Base-by-base conservation (phyloP, 2,329 filamentous ascomycete species). In the Verruconis gallopava region DNA sequence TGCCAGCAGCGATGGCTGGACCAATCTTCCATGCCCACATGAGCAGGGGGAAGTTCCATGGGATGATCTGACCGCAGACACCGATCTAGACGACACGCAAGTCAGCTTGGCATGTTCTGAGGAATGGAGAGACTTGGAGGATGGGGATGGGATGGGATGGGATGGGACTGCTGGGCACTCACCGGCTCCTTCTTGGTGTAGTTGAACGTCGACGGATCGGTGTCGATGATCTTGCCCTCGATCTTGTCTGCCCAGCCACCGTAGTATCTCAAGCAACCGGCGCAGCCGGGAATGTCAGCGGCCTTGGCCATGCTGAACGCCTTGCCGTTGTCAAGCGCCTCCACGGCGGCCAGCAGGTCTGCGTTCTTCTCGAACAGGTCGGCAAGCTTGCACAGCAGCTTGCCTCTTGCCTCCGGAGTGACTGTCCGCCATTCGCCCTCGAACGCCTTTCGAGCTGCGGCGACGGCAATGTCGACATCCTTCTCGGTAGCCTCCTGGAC, bases 161-260 rank as follows among this genome's bases (percentile, higher is more conserved):
- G 5, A 18, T 4, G 4, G 33, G 14, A 17, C 20, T 13, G 2
- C 4, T 13, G 45, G 38, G 46, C 20, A 57, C 65, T 56, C 48
- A 78, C 67, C 6, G 85, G 83, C 71, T 93, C 84, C 51, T 77
- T 75, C 55, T 74, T 69, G 49, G 83, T 86, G 68, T 91, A 93
- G 68, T 84, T 80, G 67, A 93, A 85, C 62, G 79, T 85, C 50
- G 83, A 79, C 45, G 75, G 73, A 54, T 73, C 68, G 51, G 85
- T 82, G 54, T 93, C 83, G 50, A 91, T 78, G 44, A 85, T 85
- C 71, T 88, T 85, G 63, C 86, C 85, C 63, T 79, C 72, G 50
- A 91, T 79, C 77, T 93, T 94, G 71, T 94, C 86, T 54, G 85
- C 83, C 79, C 81, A 93, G 47, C 86, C 86, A 56, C 74, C 85